Percentiles rank a stretch among this genome's conserved stretches.
Conservation (phyloP, 2,329 filamentous ascomycete genomes). For the Xylariaceae sp. region DNA sequence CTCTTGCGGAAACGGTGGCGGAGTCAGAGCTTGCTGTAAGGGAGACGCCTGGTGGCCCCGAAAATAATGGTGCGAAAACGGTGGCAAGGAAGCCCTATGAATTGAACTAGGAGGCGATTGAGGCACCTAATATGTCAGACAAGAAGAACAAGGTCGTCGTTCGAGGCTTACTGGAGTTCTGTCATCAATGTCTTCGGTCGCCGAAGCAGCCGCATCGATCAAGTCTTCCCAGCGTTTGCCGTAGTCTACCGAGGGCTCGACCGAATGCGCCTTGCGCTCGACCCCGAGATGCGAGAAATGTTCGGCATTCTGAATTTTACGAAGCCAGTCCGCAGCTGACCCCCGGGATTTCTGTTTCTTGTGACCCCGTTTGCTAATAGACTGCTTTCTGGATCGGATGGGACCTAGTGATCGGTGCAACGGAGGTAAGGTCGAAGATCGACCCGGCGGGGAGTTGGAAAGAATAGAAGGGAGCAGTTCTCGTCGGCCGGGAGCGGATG, state of each 20-base stretch:
- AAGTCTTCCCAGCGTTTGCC: slow-evolving; percentile 95
- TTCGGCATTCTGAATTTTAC: slow-evolving; percentile 55
- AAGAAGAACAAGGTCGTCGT: slow-evolving; percentile 38
- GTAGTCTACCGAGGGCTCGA: slow-evolving; percentile 75
- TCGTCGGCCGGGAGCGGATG: slow-evolving; percentile 56
- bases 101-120: slow-evolving; percentile 63
- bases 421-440: slow-evolving; percentile 83
- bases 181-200: slow-evolving; percentile 86
- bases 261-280: slow-evolving; percentile 78
- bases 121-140: slow-evolving; percentile 53
- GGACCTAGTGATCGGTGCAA: slow-evolving; percentile 69
- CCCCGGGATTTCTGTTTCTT: slow-evolving; percentile 71
- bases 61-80: slow-evolving; percentile 57
- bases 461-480: slow-evolving; percentile 81
- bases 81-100: slow-evolving; percentile 58
- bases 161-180: slow-evolving; percentile 71
- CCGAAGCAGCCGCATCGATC: slow-evolving; percentile 87
- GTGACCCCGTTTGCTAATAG: slow-evolving; percentile 77
- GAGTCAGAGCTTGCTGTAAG: slow-evolving; percentile 84
- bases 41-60: slow-evolving; percentile 83
- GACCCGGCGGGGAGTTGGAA: slow-evolving; percentile 74
- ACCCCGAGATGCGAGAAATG: slow-evolving; percentile 63
- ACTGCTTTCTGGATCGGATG: slow-evolving; percentile 76
- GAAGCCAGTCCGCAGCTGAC: slow-evolving; percentile 64
- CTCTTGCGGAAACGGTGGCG: slow-evolving; percentile 66